Base-by-base conservation (phyloP, 2,329 filamentous ascomycete genomes). In the Cladosporium sp. region DNA sequence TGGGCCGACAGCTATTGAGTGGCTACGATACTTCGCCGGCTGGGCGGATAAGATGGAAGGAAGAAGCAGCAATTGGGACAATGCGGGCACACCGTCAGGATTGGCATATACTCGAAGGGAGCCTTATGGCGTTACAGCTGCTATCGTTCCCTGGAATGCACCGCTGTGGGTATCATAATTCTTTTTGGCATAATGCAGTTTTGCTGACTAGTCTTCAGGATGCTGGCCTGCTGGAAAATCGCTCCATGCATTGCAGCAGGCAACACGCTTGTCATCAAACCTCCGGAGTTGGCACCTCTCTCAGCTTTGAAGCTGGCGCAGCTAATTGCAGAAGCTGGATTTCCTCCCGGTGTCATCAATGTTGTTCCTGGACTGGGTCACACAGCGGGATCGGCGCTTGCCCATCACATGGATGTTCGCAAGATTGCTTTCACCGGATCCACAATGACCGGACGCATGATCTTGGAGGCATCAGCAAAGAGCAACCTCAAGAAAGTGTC, bases 351-450 rank as follows among this genome's bases (percentile, higher is more conserved):
- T 75, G 88, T 92, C 59, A 57, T 72, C 62, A 69, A 75, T 49
- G 61, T 76, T 37, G 47, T 76, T 19, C 67, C 66, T 14, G 74
- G 74, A 3, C 62, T 65, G 50, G 72, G 72, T 9, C 54, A 65
- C 17, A 63, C 65, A 19, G 62, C 66, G 15, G 72, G 72, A 77
- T n/a, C 14, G 15, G 37, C 37, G 7, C 37, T 39, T 15, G 37
- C 37, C 14, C 14, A 39, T 5, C 89, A 92, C 81, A 89, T 90
- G 85, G 87, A 88, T 73, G 77, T 92, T 63, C 88, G 92, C 82
- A 92, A 92, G 85, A 79, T 92, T 65, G 88, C 88, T 67, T 92
- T 92, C 78, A 92, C 89, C 61, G 89, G 89, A 65, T 90, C 88
- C 43, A 92, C 89, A 60, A 69, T 85, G 55, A 84, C 90, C 63